These are phyloP conservation scores for Ajuga reptans DNA, from an alignment of 305 asterid genomes.

Conservation along the genomic window DNA sequence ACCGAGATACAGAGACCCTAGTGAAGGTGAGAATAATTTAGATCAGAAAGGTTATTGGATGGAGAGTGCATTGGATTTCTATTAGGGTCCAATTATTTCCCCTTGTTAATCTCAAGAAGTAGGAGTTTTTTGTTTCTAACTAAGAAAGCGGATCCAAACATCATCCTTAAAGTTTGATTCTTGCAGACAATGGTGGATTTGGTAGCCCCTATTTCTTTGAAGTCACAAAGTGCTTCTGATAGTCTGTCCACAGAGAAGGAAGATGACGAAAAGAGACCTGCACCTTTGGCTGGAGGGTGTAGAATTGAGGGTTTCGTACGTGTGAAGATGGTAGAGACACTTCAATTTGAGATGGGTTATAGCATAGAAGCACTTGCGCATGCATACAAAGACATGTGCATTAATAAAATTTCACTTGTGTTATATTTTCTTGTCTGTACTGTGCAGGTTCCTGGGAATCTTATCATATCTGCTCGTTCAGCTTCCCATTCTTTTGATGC, in stretches of 20 bases:
- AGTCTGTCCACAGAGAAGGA: slow-evolving; percentile 29
- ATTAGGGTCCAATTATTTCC: not conserved
- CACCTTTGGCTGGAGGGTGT: slow-evolving; percentile 89
- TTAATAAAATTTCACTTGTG: not conserved
- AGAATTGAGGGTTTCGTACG: slow-evolving; percentile 94
- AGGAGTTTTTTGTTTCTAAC: not conserved
- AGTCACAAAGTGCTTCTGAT: slow-evolving; percentile 45
- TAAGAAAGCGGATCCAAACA: not conserved
- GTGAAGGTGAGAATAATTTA: slow-evolving; percentile 55
- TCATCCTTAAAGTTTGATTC: slow-evolving; percentile 18
- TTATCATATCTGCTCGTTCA: slow-evolving; percentile 83
- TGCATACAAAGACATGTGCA: not conserved
- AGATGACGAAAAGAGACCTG: slow-evolving; percentile 60
- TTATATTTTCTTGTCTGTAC: slow-evolving; percentile 17
- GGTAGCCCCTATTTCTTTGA: slow-evolving; percentile 65
- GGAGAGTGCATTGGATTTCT: slow-evolving; percentile 13
- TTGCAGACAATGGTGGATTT: slow-evolving; percentile 81
- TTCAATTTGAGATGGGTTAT: not conserved
- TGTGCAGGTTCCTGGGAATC: slow-evolving; percentile 90
- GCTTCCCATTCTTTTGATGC: slow-evolving; percentile 90
- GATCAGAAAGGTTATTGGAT: slow-evolving; percentile 7
- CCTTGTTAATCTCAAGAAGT: slow-evolving; percentile 11
- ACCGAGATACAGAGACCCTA: slow-evolving; percentile 80
- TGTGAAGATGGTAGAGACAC: slow-evolving; percentile 68
- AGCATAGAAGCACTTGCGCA: not conserved